phyloP scores from a whole-genome alignment of 441 rosid genomes.

The Biscutella laevigata region DNA sequence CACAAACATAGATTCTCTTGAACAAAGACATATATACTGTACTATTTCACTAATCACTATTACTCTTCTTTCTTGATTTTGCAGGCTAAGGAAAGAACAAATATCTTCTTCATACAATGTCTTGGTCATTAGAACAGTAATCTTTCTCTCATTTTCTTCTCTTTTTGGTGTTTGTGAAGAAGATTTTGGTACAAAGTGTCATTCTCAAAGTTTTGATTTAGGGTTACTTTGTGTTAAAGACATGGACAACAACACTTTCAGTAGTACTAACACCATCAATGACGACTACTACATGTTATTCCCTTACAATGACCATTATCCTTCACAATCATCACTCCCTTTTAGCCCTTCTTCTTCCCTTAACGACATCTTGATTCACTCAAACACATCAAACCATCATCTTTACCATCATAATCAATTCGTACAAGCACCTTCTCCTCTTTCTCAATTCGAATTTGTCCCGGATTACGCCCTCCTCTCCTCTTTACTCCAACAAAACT shows the following conservation, averaged over 20 bases:
- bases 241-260: conserved; percentile 24
- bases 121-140: too few relatives aligned
- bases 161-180: conserved; percentile 13
- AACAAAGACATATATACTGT: conserved; percentile 25
- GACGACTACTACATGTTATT: conserved; percentile 33
- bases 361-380: conserved; percentile 13
- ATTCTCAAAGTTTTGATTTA: conserved; percentile 29
- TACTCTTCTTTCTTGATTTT: conserved; percentile 15
- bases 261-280: conserved; percentile 28
- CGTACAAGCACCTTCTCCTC: conserved; percentile 41
- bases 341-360: conserved; percentile 32
- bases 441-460: conserved; percentile 25
- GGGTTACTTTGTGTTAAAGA: conserved; percentile 5
- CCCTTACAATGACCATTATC: conserved; percentile 31
- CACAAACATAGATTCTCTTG: conserved; percentile 26
- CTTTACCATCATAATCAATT: conserved; percentile 19
- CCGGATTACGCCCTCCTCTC: conserved; percentile 18
- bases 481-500: conserved; percentile 28
- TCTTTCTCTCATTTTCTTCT: conserved; percentile 18
- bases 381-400: conserved; percentile 24
- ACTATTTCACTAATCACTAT: conserved; percentile 3
- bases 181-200: conserved; percentile 31
- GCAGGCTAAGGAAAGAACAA: conserved; percentile 18
- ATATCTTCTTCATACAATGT: too few relatives aligned
- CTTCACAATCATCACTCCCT: conserved; percentile 26